Evolutionary conservation across 371 early-diverging fungal genomes (phyloP), one percentile per base, ranked within the genome.

Genomic region (Funneliformis caledonium): DNA sequence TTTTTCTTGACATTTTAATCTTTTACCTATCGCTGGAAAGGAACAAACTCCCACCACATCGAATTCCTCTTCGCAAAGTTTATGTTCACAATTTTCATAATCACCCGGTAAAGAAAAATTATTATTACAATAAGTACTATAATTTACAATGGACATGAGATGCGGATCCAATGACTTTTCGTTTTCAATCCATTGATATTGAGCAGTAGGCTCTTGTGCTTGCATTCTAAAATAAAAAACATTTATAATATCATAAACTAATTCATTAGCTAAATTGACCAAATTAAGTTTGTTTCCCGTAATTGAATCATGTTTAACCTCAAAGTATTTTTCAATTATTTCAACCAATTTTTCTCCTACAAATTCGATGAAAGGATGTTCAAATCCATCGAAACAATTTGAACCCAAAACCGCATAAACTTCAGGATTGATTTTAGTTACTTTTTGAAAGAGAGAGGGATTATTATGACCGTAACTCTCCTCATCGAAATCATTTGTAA

Each of bases 291-390:
- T 62, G 22, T 62, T 62, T 37, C 42, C 43, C 31, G 8, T 26
- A 22, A 4, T 33, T 65, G 16, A 26, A 65, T 33, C 65, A 22
- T 65, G 8, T 33, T 65, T 65, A 4, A 68, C 42, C 12, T 16
- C 16, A 37, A 22, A 68, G 42, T 68, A 68, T 68, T 68, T 31
- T 37, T 68, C 37, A 22, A 68, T 37, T 16, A 42, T 68, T 16
- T 31, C 42, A 33, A 68, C 9, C 7, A 68, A 37, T 42, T 68
- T 68, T 68, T 68, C 68, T 19, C 19, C 42, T 42, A 68, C 68
- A 43, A 68, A 68, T 68, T 68, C 68, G 2, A 68, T 42, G 16
- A 68, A 68, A 33, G 68, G 68, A 68, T 68, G 68, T 33, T 68
- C 68, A 68, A 68, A 68, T 68, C 68, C 68, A 68, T 68, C 68